Evolutionary conservation across 768 basidiomycete species (phyloP).

Genomic region (Mycena latifolia): DNA sequence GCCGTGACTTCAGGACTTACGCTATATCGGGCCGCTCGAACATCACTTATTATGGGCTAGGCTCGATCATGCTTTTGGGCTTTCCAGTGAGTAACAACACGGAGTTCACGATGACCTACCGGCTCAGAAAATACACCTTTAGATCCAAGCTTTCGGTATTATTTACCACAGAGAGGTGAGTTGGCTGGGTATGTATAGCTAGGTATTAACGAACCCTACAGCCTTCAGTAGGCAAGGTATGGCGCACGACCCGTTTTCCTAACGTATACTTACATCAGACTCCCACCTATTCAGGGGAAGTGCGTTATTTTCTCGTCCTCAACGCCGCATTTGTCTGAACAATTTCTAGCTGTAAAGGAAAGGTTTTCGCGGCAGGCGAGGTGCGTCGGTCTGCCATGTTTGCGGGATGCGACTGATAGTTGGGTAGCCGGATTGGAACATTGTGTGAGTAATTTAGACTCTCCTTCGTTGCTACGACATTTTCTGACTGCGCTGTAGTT

Average conservation of each 20-base stretch:
- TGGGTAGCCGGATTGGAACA: constrained; percentile 26
- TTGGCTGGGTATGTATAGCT: background rate
- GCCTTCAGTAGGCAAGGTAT: background rate
- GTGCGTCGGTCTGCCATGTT: background rate
- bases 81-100: constrained; percentile 20
- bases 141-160: constrained; percentile 33
- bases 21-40: constrained; percentile 31
- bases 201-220: background rate
- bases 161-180: constrained; percentile 26
- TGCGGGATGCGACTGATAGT: background rate
- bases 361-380: constrained; percentile 3
- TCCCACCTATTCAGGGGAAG: background rate
- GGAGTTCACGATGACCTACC: background rate
- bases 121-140: background rate
- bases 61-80: constrained; percentile 20
- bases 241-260: background rate
- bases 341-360: constrained; percentile 22
- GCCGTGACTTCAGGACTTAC: constrained; percentile 18
- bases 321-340: background rate
- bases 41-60: constrained; percentile 20
- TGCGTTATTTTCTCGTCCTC: background rate
- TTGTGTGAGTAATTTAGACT: background rate
- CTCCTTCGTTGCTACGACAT: too few relatives aligned
- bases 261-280: background rate
- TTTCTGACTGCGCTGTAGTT: constrained; percentile 14